Base-by-base conservation (phyloP, 2,329 filamentous ascomycete species). In the Microdochium bolleyi region DNA sequence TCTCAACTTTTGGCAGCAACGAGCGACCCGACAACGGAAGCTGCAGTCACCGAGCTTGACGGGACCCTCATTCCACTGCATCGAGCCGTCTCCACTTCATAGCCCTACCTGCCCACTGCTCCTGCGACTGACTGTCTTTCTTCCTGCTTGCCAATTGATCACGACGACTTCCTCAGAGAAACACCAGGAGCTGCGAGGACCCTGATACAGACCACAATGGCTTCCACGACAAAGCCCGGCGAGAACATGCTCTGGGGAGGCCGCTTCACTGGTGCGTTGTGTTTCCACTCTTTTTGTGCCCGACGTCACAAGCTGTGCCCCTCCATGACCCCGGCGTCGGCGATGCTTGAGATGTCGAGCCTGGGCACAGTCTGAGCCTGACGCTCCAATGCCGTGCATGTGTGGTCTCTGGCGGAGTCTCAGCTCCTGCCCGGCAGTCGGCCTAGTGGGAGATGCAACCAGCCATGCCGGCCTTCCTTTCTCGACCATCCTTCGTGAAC, bases 221-320 rank as follows among this genome's bases (percentile, higher is more conserved):
- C 48, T 10, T 9, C 48, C 48, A 30, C 11, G 24, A 27, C 48
- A 16, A 60, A 60, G 48, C 57, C 59, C 14, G 58, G 56, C 14
- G 58, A 57, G 50, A 62, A 61, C 49, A 62, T 63, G 60, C 51
- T 63, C 34, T 69, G 71, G 76, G 75, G 74, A 57, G 76, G 77
- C 56, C 70, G 75, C 54, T 80, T 80, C 59, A 78, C 74, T 52
- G 73, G 74, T 77, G 67, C 49, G 64, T 56, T 37, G 27, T 32
- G 21, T 24, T 19, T 19, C 21, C 41, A 22, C 13, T 46, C 22
- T 16, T 22, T 8, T 30, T 30, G 27, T 7, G 5, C 9, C 48
- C 24, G 24, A 27, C 48, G 24, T 22, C 30, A 22, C 34, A 54
- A n/a, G 38, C 57, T 55, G 54, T 48, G 49, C 49, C 25, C 48